Evolutionary conservation across 768 basidiomycete genomes (phyloP).

Genomic region (Agaricus subrufescens): DNA sequence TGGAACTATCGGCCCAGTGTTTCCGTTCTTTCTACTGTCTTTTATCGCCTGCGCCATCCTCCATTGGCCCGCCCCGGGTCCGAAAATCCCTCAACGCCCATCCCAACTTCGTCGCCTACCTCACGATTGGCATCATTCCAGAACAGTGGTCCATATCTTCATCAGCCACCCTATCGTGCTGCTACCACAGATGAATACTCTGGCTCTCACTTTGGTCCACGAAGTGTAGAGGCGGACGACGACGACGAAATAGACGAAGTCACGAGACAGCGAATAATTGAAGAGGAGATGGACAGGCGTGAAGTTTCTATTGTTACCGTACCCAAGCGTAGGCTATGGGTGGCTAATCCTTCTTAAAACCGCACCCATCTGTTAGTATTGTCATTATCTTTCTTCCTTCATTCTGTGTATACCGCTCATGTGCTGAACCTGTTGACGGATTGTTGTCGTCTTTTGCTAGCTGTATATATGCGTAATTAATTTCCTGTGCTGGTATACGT

Average conservation of each 20-base stretch:
- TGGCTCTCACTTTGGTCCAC: constrained; percentile 33
- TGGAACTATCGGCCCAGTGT: constrained; percentile 53
- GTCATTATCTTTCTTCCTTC: background rate
- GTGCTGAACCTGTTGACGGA: background rate
- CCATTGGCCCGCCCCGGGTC: constrained; percentile 35
- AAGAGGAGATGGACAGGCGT: constrained; percentile 76
- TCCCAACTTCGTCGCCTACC: constrained; percentile 2
- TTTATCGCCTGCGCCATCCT: constrained; percentile 40
- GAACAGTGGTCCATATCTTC: constrained; percentile 60
- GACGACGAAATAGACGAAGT: constrained; percentile 77
- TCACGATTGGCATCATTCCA: background rate
- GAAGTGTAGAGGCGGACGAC: constrained; percentile 48
- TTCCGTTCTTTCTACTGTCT: constrained; percentile 51
- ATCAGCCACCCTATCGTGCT: constrained; percentile 55
- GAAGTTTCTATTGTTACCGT: constrained; percentile 81
- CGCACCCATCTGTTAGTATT: background rate
- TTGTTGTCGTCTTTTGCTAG: background rate
- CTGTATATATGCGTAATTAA: constrained; percentile 10
- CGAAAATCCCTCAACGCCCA: constrained; percentile 23
- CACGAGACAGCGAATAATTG: constrained; percentile 66
- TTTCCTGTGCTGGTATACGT: constrained; percentile 6
- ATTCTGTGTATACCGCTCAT: background rate
- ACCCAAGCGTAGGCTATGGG: constrained; percentile 70
- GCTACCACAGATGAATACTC: constrained; percentile 35
- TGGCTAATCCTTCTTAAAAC: constrained; percentile 60